Percentiles rank a stretch among this genome's conserved stretches.
Evolutionary conservation across 2,329 filamentous ascomycete genomes (phyloP).

Genomic region (Coccinonectria pachysandricola): DNA sequence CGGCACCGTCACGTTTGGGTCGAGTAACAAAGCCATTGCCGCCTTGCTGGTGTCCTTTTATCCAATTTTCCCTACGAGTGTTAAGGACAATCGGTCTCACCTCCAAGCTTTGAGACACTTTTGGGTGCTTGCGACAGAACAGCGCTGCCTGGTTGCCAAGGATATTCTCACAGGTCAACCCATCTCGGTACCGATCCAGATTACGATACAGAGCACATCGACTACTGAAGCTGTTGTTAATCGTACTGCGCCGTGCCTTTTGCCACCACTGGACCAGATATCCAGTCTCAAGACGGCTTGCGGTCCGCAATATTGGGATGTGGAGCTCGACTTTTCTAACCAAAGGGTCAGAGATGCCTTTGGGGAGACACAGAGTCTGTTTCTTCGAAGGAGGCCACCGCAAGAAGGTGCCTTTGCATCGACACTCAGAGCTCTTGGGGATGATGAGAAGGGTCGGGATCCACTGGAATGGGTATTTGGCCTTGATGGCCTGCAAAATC

Average conservation of each 20-base stretch:
- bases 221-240: constrained; percentile 28
- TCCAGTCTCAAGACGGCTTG: constrained; percentile 48
- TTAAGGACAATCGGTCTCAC: constrained; percentile 90
- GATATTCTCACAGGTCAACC: constrained; percentile 78
- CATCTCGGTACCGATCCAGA: constrained; percentile 59
- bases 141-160: constrained; percentile 77
- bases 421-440: constrained; percentile 62
- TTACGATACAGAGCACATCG: constrained; percentile 43
- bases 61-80: constrained; percentile 76
- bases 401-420: constrained; percentile 62
- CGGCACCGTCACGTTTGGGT: constrained; percentile 85
- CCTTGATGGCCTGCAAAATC: constrained; percentile 42
- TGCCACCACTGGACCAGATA: constrained; percentile 57
- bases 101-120: constrained; percentile 94
- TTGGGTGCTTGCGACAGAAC: constrained; percentile 89
- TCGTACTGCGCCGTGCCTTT: constrained; percentile 46
- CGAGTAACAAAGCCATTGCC: constrained; percentile 76
- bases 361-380: constrained; percentile 58
- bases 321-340: constrained; percentile 65
- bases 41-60: constrained; percentile 87
- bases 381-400: constrained; percentile 59
- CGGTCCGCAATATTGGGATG: constrained; percentile 65
- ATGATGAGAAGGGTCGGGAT: constrained; percentile 20
- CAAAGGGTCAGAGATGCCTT: constrained; percentile 52
- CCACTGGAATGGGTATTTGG: constrained; percentile 68